Evolutionary conservation across 768 basidiomycete genomes (phyloP), one percentile per base, ranked within the genome.

Genomic region (Phaeotremella skinneri): DNA sequence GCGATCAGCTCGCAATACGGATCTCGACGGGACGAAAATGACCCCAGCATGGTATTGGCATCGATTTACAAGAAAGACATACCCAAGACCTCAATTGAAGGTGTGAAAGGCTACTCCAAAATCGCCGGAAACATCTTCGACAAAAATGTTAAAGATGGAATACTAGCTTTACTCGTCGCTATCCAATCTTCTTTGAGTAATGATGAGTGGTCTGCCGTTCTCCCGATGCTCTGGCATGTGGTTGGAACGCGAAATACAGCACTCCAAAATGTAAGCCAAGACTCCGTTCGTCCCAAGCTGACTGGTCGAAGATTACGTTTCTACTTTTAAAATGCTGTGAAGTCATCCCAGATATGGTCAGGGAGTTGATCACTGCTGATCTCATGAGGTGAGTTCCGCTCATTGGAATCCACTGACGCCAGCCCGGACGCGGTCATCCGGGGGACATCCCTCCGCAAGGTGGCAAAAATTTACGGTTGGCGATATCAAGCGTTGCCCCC

Each of bases 301-400:
- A 45, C 43, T 45, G 43, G 20, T 14, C 23, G 7, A n/a, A 45
- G 7, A 20, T 55, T 20, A 45, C 57, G 2, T 72, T 72, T 32
- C 27, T 72, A n/a, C 42, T 72, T 1, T 55, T 59, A 37, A 72
- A 72, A 51, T 69, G 70, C 51, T 63, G 55, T 21, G 70, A 72
- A 49, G 37, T 45, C 26, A 52, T 63, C 23, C 32, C 51, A 4
- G 51, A 37, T 31, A 13, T 5, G 37, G 27, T 55, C 1, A 47
- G 58, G 9, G 55, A 52, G 13, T 17, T 71, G 26, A 57, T 68
- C 17, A 16, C 53, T 4, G 50, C 51, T 2, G 61, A 65, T 47
- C 37, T 63, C 4, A 45, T 42, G 5, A 63, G 57, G 57, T 63
- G 45, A 54, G 61, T 45, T 5, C 3, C 14, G 21, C 42, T 6